Evolutionary conservation across 345 rosid genomes (phyloP).

Genomic region (Euphorbia tirucalli): DNA sequence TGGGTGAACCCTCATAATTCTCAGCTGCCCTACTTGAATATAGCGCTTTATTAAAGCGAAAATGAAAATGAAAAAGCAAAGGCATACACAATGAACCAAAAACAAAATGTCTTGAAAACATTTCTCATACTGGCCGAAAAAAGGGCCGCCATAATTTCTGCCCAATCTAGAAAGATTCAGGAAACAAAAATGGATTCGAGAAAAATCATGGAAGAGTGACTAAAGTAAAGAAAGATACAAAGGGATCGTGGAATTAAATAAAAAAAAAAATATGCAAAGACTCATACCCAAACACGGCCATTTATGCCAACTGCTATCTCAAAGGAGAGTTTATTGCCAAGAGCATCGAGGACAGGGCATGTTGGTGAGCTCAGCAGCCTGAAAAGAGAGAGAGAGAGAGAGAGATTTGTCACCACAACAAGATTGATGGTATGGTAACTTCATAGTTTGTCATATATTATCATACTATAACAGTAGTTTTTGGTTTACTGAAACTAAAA

Average conservation of each 20-base stretch:
- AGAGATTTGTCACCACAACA: constrained; percentile 1
- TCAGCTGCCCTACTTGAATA: not conserved
- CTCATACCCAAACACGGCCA: constrained; percentile 72
- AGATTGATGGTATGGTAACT: not conserved
- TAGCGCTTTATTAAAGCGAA: not conserved
- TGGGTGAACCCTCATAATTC: not conserved
- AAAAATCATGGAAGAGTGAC: too few relatives aligned
- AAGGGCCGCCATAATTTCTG: too few relatives aligned
- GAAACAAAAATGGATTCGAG: too few relatives aligned
- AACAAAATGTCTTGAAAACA: too few relatives aligned
- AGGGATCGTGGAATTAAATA: too few relatives aligned
- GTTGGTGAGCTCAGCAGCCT: constrained; percentile 76
- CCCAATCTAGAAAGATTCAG: too few relatives aligned
- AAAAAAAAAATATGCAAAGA: too few relatives aligned
- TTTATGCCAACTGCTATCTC: constrained; percentile 80
- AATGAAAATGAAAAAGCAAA: not conserved
- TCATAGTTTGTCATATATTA: not conserved
- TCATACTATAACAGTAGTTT: not conserved
- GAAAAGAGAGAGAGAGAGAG: constrained; percentile 14
- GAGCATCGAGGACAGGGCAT: constrained; percentile 74
- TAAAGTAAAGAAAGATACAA: too few relatives aligned
- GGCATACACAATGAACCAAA: not conserved
- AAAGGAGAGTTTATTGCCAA: constrained; percentile 72
- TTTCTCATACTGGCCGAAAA: too few relatives aligned
- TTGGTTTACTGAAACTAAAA: not conserved